Percentiles rank a stretch among this genome's conserved stretches.
Conservation (phyloP, 352 stramenopile genomes). For the Pythium vanterpoolii region DNA sequence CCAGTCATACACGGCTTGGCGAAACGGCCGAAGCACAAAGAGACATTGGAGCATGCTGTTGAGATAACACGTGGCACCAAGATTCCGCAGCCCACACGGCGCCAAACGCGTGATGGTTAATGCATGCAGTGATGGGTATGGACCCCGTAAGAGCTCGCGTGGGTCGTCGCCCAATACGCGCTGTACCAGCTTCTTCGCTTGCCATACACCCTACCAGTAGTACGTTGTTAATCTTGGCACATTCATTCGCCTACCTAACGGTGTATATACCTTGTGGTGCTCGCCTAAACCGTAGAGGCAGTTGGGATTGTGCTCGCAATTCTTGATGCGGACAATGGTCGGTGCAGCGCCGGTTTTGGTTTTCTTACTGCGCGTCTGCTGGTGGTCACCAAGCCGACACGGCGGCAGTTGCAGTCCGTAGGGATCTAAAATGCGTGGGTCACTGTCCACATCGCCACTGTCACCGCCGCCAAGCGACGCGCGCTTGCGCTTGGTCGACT, state of each 20-base stretch:
- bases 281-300: conserved; percentile 84
- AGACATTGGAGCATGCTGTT: conserved; percentile 88
- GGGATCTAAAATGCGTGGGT: conserved; percentile 49
- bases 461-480: conserved; percentile 15
- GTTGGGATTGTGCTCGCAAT: conserved; percentile 84
- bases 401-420: conserved; percentile 43
- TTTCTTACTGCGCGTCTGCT: conserved; percentile 57
- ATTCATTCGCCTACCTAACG: neutral
- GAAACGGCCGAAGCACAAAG: conserved; percentile 72
- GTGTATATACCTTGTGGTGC: conserved; percentile 40
- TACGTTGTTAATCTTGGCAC: neutral
- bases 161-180: conserved; percentile 67
- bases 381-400: conserved; percentile 59
- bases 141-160: conserved; percentile 39
- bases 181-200: conserved; percentile 45
- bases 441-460: neutral
- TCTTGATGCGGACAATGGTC: conserved; percentile 30
- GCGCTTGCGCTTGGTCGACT: conserved; percentile 55
- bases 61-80: conserved; percentile 87
- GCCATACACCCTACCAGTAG: conserved; percentile 58
- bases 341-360: conserved; percentile 21
- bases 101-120: neutral
- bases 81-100: conserved; percentile 76
- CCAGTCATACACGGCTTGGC: conserved; percentile 77
- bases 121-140: conserved; percentile 18